Evolutionary conservation across 2,329 filamentous ascomycete species (phyloP), one percentile per base, ranked within the genome.

Genomic region (Clonostachys sp.): DNA sequence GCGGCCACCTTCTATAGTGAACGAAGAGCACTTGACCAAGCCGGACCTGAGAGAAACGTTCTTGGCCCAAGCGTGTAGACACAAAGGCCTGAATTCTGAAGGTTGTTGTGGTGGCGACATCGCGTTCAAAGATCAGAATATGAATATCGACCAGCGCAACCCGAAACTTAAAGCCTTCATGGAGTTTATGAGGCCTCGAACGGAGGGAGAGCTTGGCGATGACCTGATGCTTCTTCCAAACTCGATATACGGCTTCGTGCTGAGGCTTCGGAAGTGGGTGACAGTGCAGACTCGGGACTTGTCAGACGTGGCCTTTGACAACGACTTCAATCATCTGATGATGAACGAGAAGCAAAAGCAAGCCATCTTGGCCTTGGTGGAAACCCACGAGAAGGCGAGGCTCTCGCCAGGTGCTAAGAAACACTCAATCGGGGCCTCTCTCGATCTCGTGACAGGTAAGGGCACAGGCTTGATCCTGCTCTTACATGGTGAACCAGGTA

Each of bases 371-470:
- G 53, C 53, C 5, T 45, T 55, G 7, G 51, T 55, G 14, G 34
- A 51, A 36, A 53, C 48, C 5, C 53, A 55, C 16, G 51, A 53
- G n/a, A 51, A 50, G 5, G 33, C 41, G 2, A 16, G 41, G 8
- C 30, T 14, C 5, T n/a, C 36, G 17, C 14, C 14, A 18, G 12
- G 36, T n/a, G 36, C 36, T 14, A n/a, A n/a, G 12, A 30, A 30
- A 30, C 36, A 39, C 14, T 39, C 36, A 8, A 18, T 39, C 10
- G 36, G 36, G 36, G 17, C 36, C 12, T 39, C 36, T 39, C 72
- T 75, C 46, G 71, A 75, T 53, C 50, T 75, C 10, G 63, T 76
- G 52, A 68, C 68, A 58, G 73, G 74, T 56, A 77, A 77, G 57
- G 73, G 73, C 34, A 68, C 74, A 46, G 71, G 72, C 6, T 65